Evolutionary conservation across 495 filamentous ascomycete species (phyloP).

Genomic region (Elaphomyces granulatus): DNA sequence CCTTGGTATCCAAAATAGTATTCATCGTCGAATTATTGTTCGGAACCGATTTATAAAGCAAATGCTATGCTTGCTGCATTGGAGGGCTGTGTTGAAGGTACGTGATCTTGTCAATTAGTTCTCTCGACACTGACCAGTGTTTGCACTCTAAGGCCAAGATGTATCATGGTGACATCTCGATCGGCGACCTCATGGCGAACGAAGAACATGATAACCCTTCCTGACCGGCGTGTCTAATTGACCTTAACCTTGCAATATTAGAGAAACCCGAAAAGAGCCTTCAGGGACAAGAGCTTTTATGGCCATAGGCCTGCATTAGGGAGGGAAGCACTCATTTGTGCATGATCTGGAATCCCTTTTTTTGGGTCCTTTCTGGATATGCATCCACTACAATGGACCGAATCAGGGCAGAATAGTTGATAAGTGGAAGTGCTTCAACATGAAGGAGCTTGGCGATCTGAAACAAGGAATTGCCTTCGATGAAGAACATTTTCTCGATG

Average conservation of each 20-base stretch:
- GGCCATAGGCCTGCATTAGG: slow-evolving; percentile 14
- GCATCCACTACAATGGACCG: slow-evolving; percentile 24
- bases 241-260: slow-evolving; percentile 22
- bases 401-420: slow-evolving; percentile 9
- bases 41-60: slow-evolving; percentile 27
- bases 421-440: slow-evolving; percentile 15
- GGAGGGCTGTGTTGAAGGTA: slow-evolving; percentile 5
- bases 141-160: slow-evolving; percentile 10
- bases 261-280: slow-evolving; percentile 7
- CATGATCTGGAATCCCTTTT: slow-evolving; percentile 38
- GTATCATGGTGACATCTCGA: slow-evolving; percentile 26
- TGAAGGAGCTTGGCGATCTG: slow-evolving; percentile 11
- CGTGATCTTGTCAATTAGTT: slow-evolving; percentile 4
- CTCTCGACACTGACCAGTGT: slow-evolving; percentile 8
- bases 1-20: slow-evolving; percentile 14
- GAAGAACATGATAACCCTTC: slow-evolving; percentile 19
- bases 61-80: slow-evolving; percentile 25
- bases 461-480: slow-evolving; percentile 17
- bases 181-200: slow-evolving; percentile 22
- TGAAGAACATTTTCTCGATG: slow-evolving; percentile 21
- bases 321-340: slow-evolving; percentile 14
- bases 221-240: slow-evolving; percentile 19
- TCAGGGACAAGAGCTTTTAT: slow-evolving; percentile 25
- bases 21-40: slow-evolving; percentile 29
- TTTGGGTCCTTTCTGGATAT: slow-evolving; percentile 39